Conservation (phyloP, 768 basidiomycete genomes). For the Termitomyces sp. region DNA sequence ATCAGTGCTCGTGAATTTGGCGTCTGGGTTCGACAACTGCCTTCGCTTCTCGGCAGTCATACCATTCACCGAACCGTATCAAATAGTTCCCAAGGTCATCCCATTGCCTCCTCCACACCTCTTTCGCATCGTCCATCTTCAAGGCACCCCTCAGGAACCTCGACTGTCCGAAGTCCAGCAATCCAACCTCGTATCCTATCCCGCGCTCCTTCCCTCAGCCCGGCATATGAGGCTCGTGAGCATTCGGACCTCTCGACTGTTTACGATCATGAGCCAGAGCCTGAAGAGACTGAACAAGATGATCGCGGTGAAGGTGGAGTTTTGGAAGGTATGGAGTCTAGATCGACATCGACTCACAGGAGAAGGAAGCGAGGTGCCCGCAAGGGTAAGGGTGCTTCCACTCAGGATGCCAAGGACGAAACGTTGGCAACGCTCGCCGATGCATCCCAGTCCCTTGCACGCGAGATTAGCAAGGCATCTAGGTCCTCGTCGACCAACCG, state of each 20-base stretch:
- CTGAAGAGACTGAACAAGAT: conserved; percentile 39
- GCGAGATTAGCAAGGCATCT: conserved; percentile 74
- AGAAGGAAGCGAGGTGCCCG: conserved; percentile 81
- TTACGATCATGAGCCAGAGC: conserved; percentile 45
- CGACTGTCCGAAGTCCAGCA: conserved; percentile 46
- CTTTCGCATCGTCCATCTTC: conserved; percentile 70
- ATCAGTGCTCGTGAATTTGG: conserved; percentile 84
- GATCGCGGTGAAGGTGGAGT: conserved; percentile 32
- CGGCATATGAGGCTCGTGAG: conserved; percentile 40
- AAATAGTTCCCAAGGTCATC: conserved; percentile 59
- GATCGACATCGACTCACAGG: conserved; percentile 70
- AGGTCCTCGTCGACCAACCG: conserved; percentile 37
- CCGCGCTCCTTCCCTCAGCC: conserved; percentile 58
- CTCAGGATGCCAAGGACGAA: conserved; percentile 42
- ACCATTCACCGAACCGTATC: conserved; percentile 57
- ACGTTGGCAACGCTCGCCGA: conserved; percentile 68
- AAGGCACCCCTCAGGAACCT: conserved; percentile 49
- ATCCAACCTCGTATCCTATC: conserved; percentile 53
- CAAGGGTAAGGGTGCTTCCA: conserved; percentile 65
- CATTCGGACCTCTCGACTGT: conserved; percentile 47
- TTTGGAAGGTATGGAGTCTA: conserved; percentile 38
- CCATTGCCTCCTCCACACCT: conserved; percentile 56
- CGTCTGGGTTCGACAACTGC: conserved; percentile 79
- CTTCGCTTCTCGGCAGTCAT: conserved; percentile 56
- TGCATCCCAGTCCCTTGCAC: conserved; percentile 77